Base-by-base conservation (phyloP, 1,284 basidiomycete species). In the Testicularia cyperi region DNA sequence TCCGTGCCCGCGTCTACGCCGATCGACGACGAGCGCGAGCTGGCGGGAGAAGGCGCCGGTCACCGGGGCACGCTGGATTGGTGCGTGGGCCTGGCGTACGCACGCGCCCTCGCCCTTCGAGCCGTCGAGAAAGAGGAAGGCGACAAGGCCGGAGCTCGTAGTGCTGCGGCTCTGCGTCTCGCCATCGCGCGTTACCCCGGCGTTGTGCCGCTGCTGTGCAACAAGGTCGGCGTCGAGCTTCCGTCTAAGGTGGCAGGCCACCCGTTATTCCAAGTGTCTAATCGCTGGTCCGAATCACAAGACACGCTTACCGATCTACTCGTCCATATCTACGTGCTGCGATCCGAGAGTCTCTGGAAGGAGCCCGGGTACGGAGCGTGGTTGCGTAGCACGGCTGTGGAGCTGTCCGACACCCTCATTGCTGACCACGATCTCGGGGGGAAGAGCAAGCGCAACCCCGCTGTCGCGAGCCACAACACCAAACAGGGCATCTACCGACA, bases 331-430 rank as follows among this genome's bases (percentile, higher is more conserved):
- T 75, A 76, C 56, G 66, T 62, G 10, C 49, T 65, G 10, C 57
- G 72, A 14, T 66, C 57, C 39, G 55, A 72, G 29, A 58, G 46
- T 22, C 57, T 76, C 2, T 76, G 74, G 74, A 72, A 71, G 34
- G 71, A 74, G 25, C n/a, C 63, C 5, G 51, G 32, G 0, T 30
- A 40, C n/a, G 31, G 31, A 7, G 25, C 47, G 9, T 76, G 74
- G 74, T 54, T 75, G n/a, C 44, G 49, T 1, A 23, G 20, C 14
- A 64, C 53, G 2, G 40, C 66, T 5, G 28, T 56, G 30, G 27
- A 39, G 10, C 47, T 65, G 19, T 20, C 43, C 19, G 38, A 42
- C 13, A 19, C 26, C 6, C 45, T 64, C 5, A 27, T 42, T 3
- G 39, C 34, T 7, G 57, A 60, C 29, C 31, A 32, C 19, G 49